Conservation (phyloP, 2,329 filamentous ascomycete genomes). For the Parastagonospora nodorum region DNA sequence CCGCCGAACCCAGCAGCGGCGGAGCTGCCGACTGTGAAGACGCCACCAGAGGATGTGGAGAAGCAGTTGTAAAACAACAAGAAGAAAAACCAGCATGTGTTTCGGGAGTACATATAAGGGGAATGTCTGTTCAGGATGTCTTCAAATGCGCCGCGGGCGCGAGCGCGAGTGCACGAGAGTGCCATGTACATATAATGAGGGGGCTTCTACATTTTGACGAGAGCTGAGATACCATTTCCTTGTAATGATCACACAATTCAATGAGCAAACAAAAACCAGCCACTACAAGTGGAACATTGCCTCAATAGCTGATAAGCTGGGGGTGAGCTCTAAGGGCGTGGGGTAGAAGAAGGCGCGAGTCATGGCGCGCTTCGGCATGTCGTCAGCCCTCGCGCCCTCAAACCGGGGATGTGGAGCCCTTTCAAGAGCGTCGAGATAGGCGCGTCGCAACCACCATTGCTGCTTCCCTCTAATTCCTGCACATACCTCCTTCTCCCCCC, state of each 20-base stretch:
- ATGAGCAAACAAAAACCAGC: not conserved
- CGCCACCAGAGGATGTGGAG: slow-evolving; percentile 30
- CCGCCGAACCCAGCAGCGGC: slow-evolving; percentile 24
- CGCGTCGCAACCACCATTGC: slow-evolving; percentile 16
- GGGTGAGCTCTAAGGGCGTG: not conserved
- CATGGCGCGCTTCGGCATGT: slow-evolving; percentile 15
- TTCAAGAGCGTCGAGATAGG: slow-evolving; percentile 9
- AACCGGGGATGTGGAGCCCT: slow-evolving; percentile 13
- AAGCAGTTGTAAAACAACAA: slow-evolving; percentile 14
- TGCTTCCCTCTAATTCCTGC: not conserved
- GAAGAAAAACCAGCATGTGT: not conserved
- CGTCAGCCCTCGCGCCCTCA: slow-evolving; percentile 23
- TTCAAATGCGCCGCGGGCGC: not conserved
- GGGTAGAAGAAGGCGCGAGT: slow-evolving; percentile 10
- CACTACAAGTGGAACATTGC: not conserved
- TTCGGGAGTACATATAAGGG: slow-evolving; percentile 3
- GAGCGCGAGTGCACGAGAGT: not conserved
- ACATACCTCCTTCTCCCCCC: not conserved
- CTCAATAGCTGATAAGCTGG: not conserved
- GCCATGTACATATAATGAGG: slow-evolving; percentile 9
- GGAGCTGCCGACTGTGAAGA: slow-evolving; percentile 23
- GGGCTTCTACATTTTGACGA: not conserved
- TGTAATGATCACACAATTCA: not conserved
- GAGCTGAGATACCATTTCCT: slow-evolving; percentile 9
- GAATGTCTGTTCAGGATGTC: not conserved